phyloP scores from a whole-genome alignment of 164 flowering plant genomes.

The Paratinospora sagittata region DNA sequence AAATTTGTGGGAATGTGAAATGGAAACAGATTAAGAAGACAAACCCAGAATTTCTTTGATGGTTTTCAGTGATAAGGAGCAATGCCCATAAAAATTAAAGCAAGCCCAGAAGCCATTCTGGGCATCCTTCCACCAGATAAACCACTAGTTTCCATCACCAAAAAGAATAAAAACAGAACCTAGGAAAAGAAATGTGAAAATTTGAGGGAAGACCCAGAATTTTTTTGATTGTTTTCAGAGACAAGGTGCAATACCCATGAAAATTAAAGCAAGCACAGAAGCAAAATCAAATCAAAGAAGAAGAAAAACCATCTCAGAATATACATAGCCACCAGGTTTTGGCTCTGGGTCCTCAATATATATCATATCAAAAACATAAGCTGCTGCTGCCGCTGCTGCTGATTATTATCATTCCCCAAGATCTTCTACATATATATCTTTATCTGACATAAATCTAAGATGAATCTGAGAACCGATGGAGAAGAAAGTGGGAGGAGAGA shows the following conservation, averaged over 20 bases:
- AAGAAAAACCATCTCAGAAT: too few species aligned
- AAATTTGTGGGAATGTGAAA: too few species aligned
- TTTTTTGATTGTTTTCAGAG: background rate
- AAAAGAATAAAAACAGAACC: background rate
- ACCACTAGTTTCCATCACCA: too few species aligned
- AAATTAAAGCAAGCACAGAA: background rate
- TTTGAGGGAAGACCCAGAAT: slow-evolving; percentile 1
- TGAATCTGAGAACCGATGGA: background rate
- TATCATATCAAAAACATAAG: background rate
- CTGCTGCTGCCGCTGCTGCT: background rate
- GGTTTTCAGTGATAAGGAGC: too few species aligned
- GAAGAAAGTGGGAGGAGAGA: background rate
- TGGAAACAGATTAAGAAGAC: too few species aligned
- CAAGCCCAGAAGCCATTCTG: too few species aligned
- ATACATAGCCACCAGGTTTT: too few species aligned
- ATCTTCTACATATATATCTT: background rate
- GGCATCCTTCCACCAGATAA: too few species aligned
- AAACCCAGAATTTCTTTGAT: too few species aligned
- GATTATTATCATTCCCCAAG: background rate
- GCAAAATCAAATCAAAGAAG: background rate
- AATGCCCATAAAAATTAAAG: too few species aligned
- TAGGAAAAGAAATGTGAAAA: too few species aligned
- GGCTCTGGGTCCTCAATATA: too few species aligned
- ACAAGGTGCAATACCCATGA: background rate
- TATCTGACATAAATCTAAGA: background rate